Conservation (phyloP, 805 yeast genomes). For the Metschnikowia picachoensis region DNA sequence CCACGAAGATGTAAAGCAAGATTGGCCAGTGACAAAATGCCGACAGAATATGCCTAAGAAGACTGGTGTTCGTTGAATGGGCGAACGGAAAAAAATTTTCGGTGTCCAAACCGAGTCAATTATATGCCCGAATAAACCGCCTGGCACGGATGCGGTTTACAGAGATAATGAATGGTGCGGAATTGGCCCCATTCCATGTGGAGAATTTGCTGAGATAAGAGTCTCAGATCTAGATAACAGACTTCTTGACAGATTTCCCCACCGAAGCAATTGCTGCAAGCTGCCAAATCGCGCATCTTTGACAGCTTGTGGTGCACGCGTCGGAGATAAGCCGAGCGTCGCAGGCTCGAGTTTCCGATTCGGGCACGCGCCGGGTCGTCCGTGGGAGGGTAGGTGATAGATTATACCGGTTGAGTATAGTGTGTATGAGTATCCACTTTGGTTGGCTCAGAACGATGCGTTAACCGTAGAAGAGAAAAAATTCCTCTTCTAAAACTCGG, state of each 20-base stretch:
- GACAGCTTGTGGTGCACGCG: not conserved
- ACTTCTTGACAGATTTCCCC: not conserved
- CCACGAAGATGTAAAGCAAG: too few species aligned
- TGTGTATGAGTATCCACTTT: too few species aligned
- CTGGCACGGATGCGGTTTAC: not conserved
- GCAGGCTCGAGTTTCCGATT: conserved; percentile 2
- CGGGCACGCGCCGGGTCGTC: not conserved
- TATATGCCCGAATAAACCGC: not conserved
- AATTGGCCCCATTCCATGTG: not conserved
- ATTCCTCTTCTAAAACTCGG: too few species aligned
- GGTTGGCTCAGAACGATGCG: too few species aligned
- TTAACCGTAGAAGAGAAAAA: too few species aligned
- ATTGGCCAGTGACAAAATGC: too few species aligned
- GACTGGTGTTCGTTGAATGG: too few species aligned
- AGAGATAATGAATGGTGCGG: not conserved
- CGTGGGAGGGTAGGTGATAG: not conserved
- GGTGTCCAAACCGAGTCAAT: not conserved
- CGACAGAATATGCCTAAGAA: too few species aligned
- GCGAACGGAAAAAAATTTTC: not conserved
- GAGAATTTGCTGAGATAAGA: conserved; percentile 1
- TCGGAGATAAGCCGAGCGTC: not conserved
- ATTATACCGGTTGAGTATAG: too few species aligned
- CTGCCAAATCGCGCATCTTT: not conserved
- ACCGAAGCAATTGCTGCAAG: not conserved
- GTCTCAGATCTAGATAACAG: not conserved